These are phyloP conservation scores for Geotrichum restrictum DNA, from an alignment of 1,139 yeast genomes.

Conservation along the genomic window DNA sequence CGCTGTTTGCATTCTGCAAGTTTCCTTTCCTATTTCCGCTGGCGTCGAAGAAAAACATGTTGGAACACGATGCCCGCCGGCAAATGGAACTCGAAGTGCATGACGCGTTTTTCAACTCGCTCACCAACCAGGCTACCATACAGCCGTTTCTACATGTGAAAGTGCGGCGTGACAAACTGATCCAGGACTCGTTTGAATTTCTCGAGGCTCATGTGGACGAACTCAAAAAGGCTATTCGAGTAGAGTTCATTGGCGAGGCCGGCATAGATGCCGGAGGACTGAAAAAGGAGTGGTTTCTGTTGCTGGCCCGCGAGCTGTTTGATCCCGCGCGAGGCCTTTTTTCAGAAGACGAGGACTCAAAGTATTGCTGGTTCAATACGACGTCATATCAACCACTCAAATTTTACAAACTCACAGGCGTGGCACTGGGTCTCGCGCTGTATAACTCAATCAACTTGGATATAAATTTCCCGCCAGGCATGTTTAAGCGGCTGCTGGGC, in stretches of 20 bases:
- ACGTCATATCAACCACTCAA: slow-evolving; percentile 44
- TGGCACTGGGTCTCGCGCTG: slow-evolving; percentile 81
- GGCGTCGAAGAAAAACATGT: slow-evolving; percentile 72
- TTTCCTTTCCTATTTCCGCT: slow-evolving; percentile 78
- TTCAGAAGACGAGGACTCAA: slow-evolving; percentile 61
- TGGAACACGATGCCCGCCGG: slow-evolving; percentile 77
- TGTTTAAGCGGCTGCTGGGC: slow-evolving; percentile 70
- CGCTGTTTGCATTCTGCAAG: slow-evolving; percentile 55
- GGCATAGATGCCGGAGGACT: slow-evolving; percentile 96
- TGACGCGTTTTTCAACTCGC: slow-evolving; percentile 75
- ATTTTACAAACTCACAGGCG: slow-evolving; percentile 73
- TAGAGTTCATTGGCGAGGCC: slow-evolving; percentile 80
- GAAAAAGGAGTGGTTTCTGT: slow-evolving; percentile 85
- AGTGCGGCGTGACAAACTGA: slow-evolving; percentile 63
- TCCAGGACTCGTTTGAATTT: slow-evolving; percentile 70
- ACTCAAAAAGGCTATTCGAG: slow-evolving; percentile 67
- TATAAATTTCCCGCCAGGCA: slow-evolving; percentile 65
- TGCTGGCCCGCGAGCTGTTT: slow-evolving; percentile 66
- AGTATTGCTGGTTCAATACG: slow-evolving; percentile 66
- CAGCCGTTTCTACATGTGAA: slow-evolving; percentile 66
- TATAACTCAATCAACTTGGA: slow-evolving; percentile 86
- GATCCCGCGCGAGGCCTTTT: slow-evolving; percentile 50
- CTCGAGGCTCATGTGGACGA: slow-evolving; percentile 58
- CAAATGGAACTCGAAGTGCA: slow-evolving; percentile 87
- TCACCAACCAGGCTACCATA: slow-evolving; percentile 57